Evolutionary conservation across 2,329 filamentous ascomycete species (phyloP).

Genomic region (Plectosphaerella sp.): DNA sequence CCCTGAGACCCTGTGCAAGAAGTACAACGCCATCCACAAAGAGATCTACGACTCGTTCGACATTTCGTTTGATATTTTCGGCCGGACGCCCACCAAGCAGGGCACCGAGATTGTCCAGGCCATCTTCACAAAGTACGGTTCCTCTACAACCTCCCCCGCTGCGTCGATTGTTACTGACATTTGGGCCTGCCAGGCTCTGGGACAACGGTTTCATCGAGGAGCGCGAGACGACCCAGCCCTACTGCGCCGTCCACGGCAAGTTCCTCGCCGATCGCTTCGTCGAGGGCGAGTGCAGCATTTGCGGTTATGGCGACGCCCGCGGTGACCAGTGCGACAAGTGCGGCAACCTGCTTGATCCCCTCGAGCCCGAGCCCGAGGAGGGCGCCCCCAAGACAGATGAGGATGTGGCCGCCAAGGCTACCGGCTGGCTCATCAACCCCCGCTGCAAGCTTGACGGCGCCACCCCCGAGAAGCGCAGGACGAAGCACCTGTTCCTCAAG

Average conservation of each 20-base stretch:
- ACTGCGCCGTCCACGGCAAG: conserved; percentile 64
- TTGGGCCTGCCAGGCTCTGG: conserved; percentile 58
- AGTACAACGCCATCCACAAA: conserved; percentile 87
- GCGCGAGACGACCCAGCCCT: conserved; percentile 82
- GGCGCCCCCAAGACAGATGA: conserved; percentile 16
- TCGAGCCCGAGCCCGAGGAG: conserved; percentile 47
- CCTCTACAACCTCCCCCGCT: neutral
- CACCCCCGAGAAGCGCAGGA: conserved; percentile 72
- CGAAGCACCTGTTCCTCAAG: conserved; percentile 86
- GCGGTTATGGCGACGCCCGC: conserved; percentile 65
- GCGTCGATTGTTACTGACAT: neutral
- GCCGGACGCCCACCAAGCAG: conserved; percentile 80
- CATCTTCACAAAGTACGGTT: conserved; percentile 55
- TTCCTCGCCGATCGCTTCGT: conserved; percentile 86
- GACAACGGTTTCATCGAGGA: conserved; percentile 87
- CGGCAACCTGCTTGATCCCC: conserved; percentile 65
- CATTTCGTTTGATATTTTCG: conserved; percentile 92
- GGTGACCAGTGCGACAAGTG: conserved; percentile 71
- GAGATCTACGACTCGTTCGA: conserved; percentile 96
- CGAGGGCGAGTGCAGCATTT: conserved; percentile 73
- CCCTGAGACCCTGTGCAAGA: conserved; percentile 80
- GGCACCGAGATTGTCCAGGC: conserved; percentile 92
- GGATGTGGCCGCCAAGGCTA: conserved; percentile 25
- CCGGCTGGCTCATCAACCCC: conserved; percentile 66
- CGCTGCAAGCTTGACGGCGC: conserved; percentile 88